A percentile compares a stretch with the other conserved stretches of the same genome.
Evolutionary conservation across 768 basidiomycete genomes (phyloP).

Genomic region (Lactifluus rugatus): DNA sequence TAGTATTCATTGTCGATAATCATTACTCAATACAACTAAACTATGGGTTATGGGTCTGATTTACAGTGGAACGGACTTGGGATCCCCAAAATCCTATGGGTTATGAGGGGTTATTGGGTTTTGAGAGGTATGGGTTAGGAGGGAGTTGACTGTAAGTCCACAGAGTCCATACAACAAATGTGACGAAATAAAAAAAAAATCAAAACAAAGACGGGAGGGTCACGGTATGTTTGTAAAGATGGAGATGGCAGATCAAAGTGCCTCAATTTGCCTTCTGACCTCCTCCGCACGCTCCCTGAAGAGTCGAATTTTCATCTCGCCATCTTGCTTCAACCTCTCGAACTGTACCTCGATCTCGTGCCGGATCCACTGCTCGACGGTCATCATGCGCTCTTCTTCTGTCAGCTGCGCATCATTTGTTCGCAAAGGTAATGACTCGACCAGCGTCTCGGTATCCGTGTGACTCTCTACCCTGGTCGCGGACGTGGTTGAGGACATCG

Average conservation of each 20-base stretch:
- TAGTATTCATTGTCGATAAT: too few species aligned
- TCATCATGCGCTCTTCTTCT: slow-evolving; percentile 65
- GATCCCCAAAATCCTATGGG: too few species aligned
- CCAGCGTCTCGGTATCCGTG: slow-evolving; percentile 20
- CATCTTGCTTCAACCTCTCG: slow-evolving; percentile 47
- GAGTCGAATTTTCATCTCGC: slow-evolving; percentile 37
- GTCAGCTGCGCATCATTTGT: slow-evolving; percentile 30
- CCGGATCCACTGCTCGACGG: slow-evolving; percentile 76
- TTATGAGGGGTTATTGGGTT: too few species aligned
- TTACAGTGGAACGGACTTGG: too few species aligned
- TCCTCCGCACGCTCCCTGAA: slow-evolving; percentile 39
- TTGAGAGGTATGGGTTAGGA: too few species aligned
- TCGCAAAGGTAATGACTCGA: slow-evolving; percentile 22
- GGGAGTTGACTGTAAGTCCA: too few species aligned
- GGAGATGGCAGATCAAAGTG: slow-evolving; percentile 14
- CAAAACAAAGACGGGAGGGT: not conserved
- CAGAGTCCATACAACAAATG: slow-evolving; percentile 2
- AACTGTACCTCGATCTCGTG: slow-evolving; percentile 64
- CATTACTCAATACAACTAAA: too few species aligned
- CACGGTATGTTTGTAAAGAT: not conserved
- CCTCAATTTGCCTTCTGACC: slow-evolving; percentile 29
- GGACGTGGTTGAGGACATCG: slow-evolving; percentile 13
- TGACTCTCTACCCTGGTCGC: slow-evolving; percentile 13
- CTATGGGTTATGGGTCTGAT: too few species aligned
- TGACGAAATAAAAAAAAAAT: not conserved